phyloP scores from a whole-genome alignment of 805 yeast genomes.

The Lachancea dasiensis region DNA sequence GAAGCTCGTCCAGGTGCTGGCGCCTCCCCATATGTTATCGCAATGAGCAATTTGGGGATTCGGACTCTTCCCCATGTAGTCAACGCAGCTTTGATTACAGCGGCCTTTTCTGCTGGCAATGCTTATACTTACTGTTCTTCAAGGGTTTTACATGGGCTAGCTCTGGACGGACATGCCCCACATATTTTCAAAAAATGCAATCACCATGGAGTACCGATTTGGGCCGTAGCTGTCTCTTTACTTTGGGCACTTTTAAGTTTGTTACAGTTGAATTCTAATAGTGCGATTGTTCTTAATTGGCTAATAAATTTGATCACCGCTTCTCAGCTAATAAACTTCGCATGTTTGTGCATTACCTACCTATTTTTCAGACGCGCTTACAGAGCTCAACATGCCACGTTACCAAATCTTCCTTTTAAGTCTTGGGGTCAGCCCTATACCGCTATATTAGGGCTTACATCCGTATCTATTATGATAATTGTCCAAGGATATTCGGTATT shows the following conservation, averaged over 20 bases:
- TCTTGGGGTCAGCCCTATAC: constrained; percentile 58
- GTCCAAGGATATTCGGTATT: constrained; percentile 68
- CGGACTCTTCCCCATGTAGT: constrained; percentile 68
- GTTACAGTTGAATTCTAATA: constrained; percentile 52
- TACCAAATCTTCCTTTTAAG: constrained; percentile 40
- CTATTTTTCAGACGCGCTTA: constrained; percentile 58
- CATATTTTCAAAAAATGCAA: constrained; percentile 54
- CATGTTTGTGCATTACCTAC: constrained; percentile 51
- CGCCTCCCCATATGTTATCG: constrained; percentile 77
- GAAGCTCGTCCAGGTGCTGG: constrained; percentile 69
- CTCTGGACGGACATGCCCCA: constrained; percentile 71
- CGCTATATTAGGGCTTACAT: constrained; percentile 42
- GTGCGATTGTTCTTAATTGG: constrained; percentile 66
- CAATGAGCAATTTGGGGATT: constrained; percentile 66
- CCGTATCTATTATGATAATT: constrained; percentile 47
- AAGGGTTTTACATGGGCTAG: constrained; percentile 61
- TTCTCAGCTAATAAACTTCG: constrained; percentile 59
- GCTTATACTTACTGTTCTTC: constrained; percentile 72
- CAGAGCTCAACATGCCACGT: constrained; percentile 41
- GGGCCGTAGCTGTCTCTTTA: constrained; percentile 45
- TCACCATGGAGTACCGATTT: constrained; percentile 63
- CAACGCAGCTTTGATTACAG: constrained; percentile 66
- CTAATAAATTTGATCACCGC: constrained; percentile 65
- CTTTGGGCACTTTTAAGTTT: constrained; percentile 62
- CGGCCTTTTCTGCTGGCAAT: constrained; percentile 81